Percentiles rank a stretch among this genome's conserved stretches.
These are phyloP conservation scores for Penicillium sp. DNA, from an alignment of 2,329 filamentous ascomycete genomes.

Conservation along the genomic window DNA sequence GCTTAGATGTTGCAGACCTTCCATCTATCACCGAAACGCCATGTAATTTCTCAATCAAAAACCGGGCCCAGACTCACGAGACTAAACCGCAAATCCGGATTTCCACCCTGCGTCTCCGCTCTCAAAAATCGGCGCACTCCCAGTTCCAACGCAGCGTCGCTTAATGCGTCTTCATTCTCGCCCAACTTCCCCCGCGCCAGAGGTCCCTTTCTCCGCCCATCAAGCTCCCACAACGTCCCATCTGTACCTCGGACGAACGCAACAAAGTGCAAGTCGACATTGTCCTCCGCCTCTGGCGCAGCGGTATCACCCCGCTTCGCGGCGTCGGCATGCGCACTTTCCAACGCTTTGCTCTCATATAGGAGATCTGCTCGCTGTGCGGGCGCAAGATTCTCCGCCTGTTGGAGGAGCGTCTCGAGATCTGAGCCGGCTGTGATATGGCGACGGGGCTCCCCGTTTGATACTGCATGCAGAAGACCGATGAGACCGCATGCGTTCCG, in stretches of 20 bases:
- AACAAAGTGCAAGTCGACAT: constrained; percentile 91
- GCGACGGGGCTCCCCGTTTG: constrained; percentile 64
- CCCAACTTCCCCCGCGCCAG: constrained; percentile 59
- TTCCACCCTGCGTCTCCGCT: constrained; percentile 52
- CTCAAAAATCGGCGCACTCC: constrained; percentile 59
- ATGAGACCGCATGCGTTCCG: constrained; percentile 89
- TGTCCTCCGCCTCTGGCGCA: constrained; percentile 70
- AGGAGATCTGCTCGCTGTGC: constrained; percentile 63
- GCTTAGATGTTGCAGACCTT: too few species aligned
- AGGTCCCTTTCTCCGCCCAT: constrained; percentile 68
- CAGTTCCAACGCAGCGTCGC: constrained; percentile 65
- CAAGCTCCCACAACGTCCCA: constrained; percentile 72
- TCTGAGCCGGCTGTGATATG: constrained; percentile 52
- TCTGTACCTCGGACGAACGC: constrained; percentile 77
- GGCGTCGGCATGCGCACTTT: constrained; percentile 70
- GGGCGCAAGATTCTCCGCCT: constrained; percentile 66
- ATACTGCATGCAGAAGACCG: constrained; percentile 73
- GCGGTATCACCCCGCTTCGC: constrained; percentile 71
- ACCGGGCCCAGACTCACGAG: constrained; percentile 54
- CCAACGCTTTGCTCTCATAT: constrained; percentile 69
- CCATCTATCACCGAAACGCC: constrained; percentile 2
- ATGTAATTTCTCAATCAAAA: constrained; percentile 40
- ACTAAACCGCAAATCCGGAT: constrained; percentile 56
- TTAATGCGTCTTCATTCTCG: constrained; percentile 64
- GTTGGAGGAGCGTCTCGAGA: constrained; percentile 54